Conservation (phyloP, 2,329 filamentous ascomycete genomes). For the Aspergillus fijiensis region DNA sequence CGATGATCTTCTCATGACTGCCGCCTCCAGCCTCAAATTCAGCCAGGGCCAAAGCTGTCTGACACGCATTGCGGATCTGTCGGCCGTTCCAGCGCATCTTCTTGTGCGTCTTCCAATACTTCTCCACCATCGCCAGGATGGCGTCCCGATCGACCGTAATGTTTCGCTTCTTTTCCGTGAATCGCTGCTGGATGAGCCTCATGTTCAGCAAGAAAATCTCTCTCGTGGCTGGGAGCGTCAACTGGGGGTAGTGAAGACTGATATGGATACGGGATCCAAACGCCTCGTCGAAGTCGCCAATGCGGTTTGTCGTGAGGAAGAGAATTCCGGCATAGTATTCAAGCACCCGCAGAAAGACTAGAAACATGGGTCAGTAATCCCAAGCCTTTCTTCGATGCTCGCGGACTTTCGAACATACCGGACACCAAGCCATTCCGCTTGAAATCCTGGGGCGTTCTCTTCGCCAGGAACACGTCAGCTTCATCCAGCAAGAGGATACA, state of each 20-base stretch:
- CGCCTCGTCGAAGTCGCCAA: conserved; percentile 51
- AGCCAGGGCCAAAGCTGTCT: conserved; percentile 35
- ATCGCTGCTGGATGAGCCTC: conserved; percentile 11
- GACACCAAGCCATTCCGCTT: conserved; percentile 45
- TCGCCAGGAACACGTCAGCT: conserved; percentile 46
- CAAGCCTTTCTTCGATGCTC: background rate
- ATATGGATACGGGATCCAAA: conserved; percentile 49
- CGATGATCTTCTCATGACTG: conserved; percentile 16
- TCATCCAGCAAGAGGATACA: conserved; percentile 49
- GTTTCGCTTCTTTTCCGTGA: conserved; percentile 3
- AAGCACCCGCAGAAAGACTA: conserved; percentile 49
- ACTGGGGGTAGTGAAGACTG: conserved; percentile 41
- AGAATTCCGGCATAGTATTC: conserved; percentile 52
- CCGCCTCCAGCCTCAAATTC: background rate
- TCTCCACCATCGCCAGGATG: background rate
- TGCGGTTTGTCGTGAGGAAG: conserved; percentile 52
- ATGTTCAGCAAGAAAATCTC: conserved; percentile 26
- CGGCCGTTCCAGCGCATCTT: conserved; percentile 36
- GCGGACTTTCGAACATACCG: conserved; percentile 11
- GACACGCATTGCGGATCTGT: conserved; percentile 40
- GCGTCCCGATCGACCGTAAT: background rate
- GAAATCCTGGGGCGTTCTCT: conserved; percentile 35
- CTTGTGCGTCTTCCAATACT: conserved; percentile 12
- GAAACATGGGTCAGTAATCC: conserved; percentile 7
- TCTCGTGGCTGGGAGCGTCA: background rate